These are phyloP conservation scores for Trichosanthes cucumerina DNA, from an alignment of 306 rosid genomes.

Conservation along the genomic window DNA sequence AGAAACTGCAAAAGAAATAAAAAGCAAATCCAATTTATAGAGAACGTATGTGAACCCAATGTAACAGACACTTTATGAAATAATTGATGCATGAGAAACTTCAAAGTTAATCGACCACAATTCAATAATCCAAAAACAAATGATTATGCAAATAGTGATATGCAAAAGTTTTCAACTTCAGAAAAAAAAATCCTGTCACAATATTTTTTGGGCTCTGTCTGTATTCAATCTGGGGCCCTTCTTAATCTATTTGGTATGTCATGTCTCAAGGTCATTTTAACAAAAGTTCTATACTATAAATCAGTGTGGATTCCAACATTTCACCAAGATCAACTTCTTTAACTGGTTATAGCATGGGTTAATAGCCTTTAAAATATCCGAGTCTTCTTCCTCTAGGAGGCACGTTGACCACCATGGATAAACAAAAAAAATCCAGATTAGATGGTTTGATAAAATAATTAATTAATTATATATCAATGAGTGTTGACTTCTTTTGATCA, in stretches of 20 bases:
- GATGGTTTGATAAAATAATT: no score
- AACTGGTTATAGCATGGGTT: no score
- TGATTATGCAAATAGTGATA: neutral
- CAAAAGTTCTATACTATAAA: neutral
- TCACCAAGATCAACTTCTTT: neutral
- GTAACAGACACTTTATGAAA: neutral
- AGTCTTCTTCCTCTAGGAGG: no score
- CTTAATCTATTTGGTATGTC: neutral
- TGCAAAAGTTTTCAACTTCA: neutral
- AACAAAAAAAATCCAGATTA: no score
- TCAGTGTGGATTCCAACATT: neutral
- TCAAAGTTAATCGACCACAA: neutral
- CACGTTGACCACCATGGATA: no score
- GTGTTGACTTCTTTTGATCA: no score
- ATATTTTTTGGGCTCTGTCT: neutral
- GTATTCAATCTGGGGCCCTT: neutral
- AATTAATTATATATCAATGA: no score
- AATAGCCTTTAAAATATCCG: no score
- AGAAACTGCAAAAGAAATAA: constrained; percentile 50
- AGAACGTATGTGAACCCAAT: neutral
- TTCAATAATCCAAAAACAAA: neutral
- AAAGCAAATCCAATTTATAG: neutral
- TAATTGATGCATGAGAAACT: neutral
- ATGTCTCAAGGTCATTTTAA: neutral
- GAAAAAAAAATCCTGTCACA: neutral